Conservation (phyloP, 2,329 filamentous ascomycete species). For the Cryphonectria naterciae region DNA sequence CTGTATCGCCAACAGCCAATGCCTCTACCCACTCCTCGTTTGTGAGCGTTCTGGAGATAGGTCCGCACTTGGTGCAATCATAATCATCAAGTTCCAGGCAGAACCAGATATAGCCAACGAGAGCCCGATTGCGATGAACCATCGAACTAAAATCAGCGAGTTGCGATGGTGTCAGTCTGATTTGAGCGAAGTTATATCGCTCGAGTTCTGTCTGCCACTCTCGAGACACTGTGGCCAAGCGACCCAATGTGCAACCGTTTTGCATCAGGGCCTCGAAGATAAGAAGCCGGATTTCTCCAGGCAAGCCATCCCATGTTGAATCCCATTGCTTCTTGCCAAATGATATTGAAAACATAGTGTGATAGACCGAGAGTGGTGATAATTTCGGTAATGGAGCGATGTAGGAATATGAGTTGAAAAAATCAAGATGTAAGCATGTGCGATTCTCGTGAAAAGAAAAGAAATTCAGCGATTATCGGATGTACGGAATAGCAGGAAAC, state of each 20-base stretch:
- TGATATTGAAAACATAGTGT: conserved; percentile 30
- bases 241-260: conserved; percentile 32
- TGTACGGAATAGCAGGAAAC: too few relatives aligned
- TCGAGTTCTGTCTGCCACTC: conserved; percentile 40
- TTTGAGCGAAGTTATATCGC: conserved; percentile 37
- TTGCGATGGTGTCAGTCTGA: conserved; percentile 37
- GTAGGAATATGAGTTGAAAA: conserved; percentile 20
- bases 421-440: conserved; percentile 7
- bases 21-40: conserved; percentile 11
- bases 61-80: conserved; percentile 34
- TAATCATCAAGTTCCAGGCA: conserved; percentile 39
- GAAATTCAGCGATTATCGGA: not conserved
- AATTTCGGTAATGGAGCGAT: conserved; percentile 23
- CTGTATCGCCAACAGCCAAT: conserved; percentile 27
- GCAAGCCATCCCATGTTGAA: conserved; percentile 32
- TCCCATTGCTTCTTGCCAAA: conserved; percentile 25
- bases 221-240: conserved; percentile 38
- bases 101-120: conserved; percentile 38
- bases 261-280: conserved; percentile 33
- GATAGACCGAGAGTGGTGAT: conserved; percentile 21
- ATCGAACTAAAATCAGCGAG: conserved; percentile 37
- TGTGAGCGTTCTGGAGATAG: not conserved
- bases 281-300: conserved; percentile 34
- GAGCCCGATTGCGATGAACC: conserved; percentile 36
- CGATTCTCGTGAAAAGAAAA: conserved; percentile 7